Evolutionary conservation across 768 basidiomycete species (phyloP).

Genomic region (Tricholoma sp.): DNA sequence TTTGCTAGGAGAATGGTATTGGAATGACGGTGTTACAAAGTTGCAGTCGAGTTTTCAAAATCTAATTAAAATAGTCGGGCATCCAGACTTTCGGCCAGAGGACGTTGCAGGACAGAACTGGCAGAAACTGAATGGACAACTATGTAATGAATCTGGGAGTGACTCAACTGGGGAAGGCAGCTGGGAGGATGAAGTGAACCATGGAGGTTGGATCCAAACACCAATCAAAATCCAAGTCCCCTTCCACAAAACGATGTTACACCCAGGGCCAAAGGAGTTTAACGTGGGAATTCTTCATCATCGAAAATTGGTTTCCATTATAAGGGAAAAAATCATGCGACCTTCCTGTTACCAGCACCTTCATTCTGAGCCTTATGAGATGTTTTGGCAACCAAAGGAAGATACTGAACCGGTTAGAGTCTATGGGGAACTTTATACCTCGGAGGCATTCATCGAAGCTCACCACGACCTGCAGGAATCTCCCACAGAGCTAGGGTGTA

Average conservation of each 20-base stretch:
- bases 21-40: too few relatives aligned
- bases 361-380: too few relatives aligned
- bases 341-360: not conserved
- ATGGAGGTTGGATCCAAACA: conserved; percentile 13
- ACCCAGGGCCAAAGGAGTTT: too few relatives aligned
- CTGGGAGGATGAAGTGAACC: not conserved
- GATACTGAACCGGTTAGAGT: too few relatives aligned
- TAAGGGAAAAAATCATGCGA: conserved; percentile 1
- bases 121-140: too few relatives aligned
- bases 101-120: conserved; percentile 4
- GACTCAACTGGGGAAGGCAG: not conserved
- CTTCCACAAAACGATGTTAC: not conserved
- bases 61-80: too few relatives aligned
- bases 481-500: conserved; percentile 6
- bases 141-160: not conserved
- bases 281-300: too few relatives aligned
- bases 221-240: conserved; percentile 5
- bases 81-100: not conserved
- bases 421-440: too few relatives aligned
- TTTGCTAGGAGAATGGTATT: too few relatives aligned
- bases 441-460: conserved; percentile 9
- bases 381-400: too few relatives aligned
- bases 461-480: conserved; percentile 4
- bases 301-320: conserved; percentile 5
- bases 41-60: too few relatives aligned